These are phyloP conservation scores for Oxyria digyna DNA, from an alignment of 148 eudicot species.

Conservation along the genomic window DNA sequence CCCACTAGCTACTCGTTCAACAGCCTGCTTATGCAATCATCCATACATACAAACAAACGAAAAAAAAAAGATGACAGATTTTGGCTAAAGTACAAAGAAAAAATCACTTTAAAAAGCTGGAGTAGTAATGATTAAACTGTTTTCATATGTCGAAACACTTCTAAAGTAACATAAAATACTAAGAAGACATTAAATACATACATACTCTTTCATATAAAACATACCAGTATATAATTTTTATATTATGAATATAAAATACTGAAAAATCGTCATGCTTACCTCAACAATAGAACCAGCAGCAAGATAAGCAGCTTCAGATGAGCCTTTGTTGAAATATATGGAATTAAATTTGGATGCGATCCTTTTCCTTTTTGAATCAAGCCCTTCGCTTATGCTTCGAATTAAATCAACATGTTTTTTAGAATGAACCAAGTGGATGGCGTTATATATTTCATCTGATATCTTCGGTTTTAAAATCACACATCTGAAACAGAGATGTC, in stretches of 20 bases:
- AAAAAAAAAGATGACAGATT: background rate
- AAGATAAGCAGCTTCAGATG: conserved; percentile 85
- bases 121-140: background rate
- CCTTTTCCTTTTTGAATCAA: conserved; percentile 31
- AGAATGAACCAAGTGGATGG: conserved; percentile 64
- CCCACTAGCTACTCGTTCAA: conserved; percentile 80
- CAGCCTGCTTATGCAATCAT: conserved; percentile 37
- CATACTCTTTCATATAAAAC: background rate
- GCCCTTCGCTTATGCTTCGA: conserved; percentile 51
- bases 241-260: background rate
- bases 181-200: background rate
- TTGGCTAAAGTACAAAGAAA: background rate
- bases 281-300: conserved; percentile 93
- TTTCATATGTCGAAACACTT: background rate
- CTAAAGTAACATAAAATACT: background rate
- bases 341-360: conserved; percentile 60
- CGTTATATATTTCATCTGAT: conserved; percentile 52
- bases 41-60: conserved; percentile 6
- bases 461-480: conserved; percentile 51
- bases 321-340: conserved; percentile 72
- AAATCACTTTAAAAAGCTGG: background rate
- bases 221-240: background rate
- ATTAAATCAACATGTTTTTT: conserved; percentile 55
- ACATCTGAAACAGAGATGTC: conserved; percentile 43
- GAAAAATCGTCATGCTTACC: conserved; percentile 24